Conservation (phyloP, 208 protist species). For the Leishmania aethiopica region DNA sequence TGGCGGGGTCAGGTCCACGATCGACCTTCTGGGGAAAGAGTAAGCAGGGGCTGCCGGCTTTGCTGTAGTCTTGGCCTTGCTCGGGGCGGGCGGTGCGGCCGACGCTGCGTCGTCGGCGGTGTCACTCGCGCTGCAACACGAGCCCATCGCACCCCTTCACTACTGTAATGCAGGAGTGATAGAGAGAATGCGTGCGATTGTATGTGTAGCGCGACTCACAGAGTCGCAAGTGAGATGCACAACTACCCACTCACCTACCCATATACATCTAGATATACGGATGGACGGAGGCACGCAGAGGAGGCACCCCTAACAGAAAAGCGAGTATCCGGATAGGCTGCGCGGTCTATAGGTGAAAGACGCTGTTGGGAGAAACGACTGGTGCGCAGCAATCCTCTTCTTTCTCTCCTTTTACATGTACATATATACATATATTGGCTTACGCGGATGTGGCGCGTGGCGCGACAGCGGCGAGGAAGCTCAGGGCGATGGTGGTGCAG, state of each 20-base stretch:
- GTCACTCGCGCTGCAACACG: constrained; percentile 13
- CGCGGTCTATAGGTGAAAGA: not conserved
- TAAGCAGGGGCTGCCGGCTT: not conserved
- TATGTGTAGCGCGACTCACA: not conserved
- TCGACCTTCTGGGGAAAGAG: not conserved
- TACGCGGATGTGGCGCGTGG: not conserved
- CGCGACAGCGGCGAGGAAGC: not conserved
- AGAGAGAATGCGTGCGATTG: too few relatives aligned
- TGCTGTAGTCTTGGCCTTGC: not conserved
- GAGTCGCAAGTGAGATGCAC: not conserved
- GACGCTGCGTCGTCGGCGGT: not conserved
- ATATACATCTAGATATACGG: not conserved
- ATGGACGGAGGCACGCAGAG: not conserved
- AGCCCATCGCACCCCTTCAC: constrained; percentile 4
- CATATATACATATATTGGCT: not conserved
- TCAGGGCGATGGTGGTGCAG: not conserved
- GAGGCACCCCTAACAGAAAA: not conserved
- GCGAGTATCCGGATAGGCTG: not conserved
- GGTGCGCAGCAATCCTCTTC: not conserved
- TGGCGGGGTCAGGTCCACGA: not conserved
- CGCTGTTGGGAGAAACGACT: not conserved
- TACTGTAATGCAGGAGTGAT: not conserved
- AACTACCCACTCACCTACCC: not conserved
- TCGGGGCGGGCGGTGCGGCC: not conserved
- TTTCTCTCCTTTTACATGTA: not conserved